Evolutionary conservation across 805 yeast species (phyloP), one percentile per base, ranked within the genome.

Genomic region (Pichia heedii): DNA sequence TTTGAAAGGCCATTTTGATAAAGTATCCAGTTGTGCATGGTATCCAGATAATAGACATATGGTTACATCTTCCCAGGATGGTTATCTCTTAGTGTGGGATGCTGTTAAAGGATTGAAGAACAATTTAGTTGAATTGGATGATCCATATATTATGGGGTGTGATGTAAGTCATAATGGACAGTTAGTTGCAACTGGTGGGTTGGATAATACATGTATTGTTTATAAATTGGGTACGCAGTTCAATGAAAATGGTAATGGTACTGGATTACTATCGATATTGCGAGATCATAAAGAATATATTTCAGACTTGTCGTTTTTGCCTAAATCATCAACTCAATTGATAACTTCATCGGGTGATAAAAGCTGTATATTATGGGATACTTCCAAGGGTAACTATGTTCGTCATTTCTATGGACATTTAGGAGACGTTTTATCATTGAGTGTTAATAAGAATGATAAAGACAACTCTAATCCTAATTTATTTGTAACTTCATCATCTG

Each of bases 281-380:
- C 81, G 83, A 56, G 93, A 93, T 1, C 96, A 89, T 61, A 71
- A 77, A 8, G 90, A 93, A 37, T 89, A 87, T 57, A 75, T 89
- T 5, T 78, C 90, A 0, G 86, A 79, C 50, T 70, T 84, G 48
- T 79, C 76, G 38, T 89, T 87, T 55, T 44, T 81, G n/a, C 67
- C 68, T 43, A 40, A 43, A n/a, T 74, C 81, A 47, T 61, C 70
- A 7, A 41, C 47, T 5, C 68, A 67, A 24, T 58, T 86, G 0
- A 54, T 87, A 16, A 84, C 95, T 0, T 73, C 81, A 1, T 79
- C 89, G 34, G 96, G 95, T 3, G 97, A 88, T 59, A 75, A 80
- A 79, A 77, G 90, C 1, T 74, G 86, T 54, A 71, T 74, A 1
- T 58, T 80, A 41, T 89, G 96, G 96, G 95, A 89, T 60, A 69